Conservation (phyloP, 2,329 filamentous ascomycete species). For the Penicillium sclerotiorum region DNA sequence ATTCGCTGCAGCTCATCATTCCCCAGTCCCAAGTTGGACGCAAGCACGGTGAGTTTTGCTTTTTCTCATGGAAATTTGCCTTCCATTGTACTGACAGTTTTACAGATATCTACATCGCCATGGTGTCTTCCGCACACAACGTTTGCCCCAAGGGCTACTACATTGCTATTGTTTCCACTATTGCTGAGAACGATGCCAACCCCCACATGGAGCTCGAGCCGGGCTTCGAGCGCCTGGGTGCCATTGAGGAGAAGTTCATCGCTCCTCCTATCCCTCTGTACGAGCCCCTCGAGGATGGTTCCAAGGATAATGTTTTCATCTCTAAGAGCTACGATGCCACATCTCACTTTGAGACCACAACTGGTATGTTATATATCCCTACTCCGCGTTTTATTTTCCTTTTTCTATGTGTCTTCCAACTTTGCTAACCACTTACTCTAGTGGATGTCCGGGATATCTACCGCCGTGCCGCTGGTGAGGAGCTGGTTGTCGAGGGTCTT, state of each 20-base stretch:
- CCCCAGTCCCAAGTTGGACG: conserved; percentile 96
- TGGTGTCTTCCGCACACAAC: conserved; percentile 93
- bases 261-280: conserved; percentile 90
- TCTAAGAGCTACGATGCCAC: conserved; percentile 98
- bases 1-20: conserved; percentile 94
- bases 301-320: conserved; percentile 90
- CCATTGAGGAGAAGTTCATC: conserved; percentile 97
- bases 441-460: conserved; percentile 97
- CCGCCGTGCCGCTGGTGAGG: conserved; percentile 76
- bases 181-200: conserved; percentile 88
- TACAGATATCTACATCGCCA: conserved; percentile 91
- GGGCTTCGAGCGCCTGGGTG: conserved; percentile 87
- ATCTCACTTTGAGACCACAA: conserved; percentile 93
- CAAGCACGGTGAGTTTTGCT: conserved; percentile 74
- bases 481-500: conserved; percentile 84
- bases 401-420: no score
- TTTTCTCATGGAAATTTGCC: neutral
- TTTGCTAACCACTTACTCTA: conserved; percentile 26
- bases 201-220: conserved; percentile 94
- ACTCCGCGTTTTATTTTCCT: neutral
- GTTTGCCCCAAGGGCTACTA: conserved; percentile 99
- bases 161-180: conserved; percentile 97
- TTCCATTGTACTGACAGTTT: conserved; percentile 19
- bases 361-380: conserved; percentile 46
- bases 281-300: conserved; percentile 81